phyloP scores from a whole-genome alignment of 306 rosid species.

The Dalbergia oliveri region DNA sequence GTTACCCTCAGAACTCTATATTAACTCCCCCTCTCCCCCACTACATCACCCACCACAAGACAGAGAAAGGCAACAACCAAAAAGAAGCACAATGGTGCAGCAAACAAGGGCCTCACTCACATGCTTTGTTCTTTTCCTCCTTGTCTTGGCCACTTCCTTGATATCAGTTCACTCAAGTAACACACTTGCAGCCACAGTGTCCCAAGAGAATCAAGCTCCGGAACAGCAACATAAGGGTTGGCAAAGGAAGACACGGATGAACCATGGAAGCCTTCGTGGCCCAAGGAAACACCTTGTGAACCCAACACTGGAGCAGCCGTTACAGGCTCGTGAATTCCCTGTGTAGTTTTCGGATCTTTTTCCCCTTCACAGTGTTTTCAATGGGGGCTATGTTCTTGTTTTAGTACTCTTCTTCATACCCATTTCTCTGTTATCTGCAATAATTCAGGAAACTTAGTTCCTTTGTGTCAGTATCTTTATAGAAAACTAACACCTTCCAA shows the following conservation, averaged over 20 bases:
- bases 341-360: slow-evolving; percentile 43
- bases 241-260: slow-evolving; percentile 68
- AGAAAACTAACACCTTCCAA: slow-evolving; percentile 20
- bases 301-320: slow-evolving; percentile 54
- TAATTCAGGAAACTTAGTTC: slow-evolving; percentile 14
- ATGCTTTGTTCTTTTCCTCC: slow-evolving; percentile 56
- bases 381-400: slow-evolving; percentile 28
- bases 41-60: slow-evolving; percentile 29
- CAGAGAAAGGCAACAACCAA: slow-evolving; percentile 38
- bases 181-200: slow-evolving; percentile 25
- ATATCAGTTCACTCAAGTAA: slow-evolving; percentile 44
- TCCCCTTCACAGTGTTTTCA: background rate
- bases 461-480: background rate
- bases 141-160: slow-evolving; percentile 46
- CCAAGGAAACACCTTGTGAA: slow-evolving; percentile 68
- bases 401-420: slow-evolving; percentile 28
- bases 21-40: slow-evolving; percentile 25
- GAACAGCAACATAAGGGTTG: slow-evolving; percentile 33
- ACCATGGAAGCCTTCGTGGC: slow-evolving; percentile 81
- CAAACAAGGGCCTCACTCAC: slow-evolving; percentile 50
- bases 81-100: slow-evolving; percentile 50
- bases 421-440: slow-evolving; percentile 21
- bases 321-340: slow-evolving; percentile 60
- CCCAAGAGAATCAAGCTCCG: slow-evolving; percentile 19
- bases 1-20: slow-evolving; percentile 47